Evolutionary conservation across 2,329 filamentous ascomycete species (phyloP), one percentile per base, ranked within the genome.

Genomic region (Fusarium annulatum): DNA sequence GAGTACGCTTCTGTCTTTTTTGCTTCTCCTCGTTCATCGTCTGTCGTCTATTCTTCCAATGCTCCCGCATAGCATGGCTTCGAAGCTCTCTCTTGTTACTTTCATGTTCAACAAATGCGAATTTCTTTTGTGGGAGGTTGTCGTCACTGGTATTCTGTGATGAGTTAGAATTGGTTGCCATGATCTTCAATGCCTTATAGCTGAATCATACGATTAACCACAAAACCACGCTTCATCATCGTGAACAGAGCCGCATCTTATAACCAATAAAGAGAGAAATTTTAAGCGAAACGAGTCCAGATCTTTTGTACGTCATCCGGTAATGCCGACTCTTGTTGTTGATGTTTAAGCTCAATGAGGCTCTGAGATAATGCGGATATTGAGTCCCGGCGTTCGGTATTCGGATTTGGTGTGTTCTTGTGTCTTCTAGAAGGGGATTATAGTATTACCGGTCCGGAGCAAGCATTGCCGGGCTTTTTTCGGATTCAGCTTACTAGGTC

Each of bases 51-150:
- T 78, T 74, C 56, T 77, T 79, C 81, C 81, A 83, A 60, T 82
- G 79, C 61, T 80, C 80, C 7, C 79, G 72, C 80, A 82, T 83
- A 18, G 80, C 81, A 80, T 83, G 81, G 64, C 79, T 83, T 36
- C 63, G 63, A 28, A 55, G 34, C n/a, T 41, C 51, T 7, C 4
- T 55, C 26, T 55, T 55, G 8, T 18, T 41, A 14, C 51, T 55
- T 9, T 55, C 51, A 41, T 55, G 21, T 55, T 41, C 5, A n/a
- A 55, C 51, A n/a, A 55, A 55, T 2, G 51, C 23, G 19, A 55
- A 41, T n/a, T 28, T 15, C 28, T 55, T 55, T 55, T 55, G 51
- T 21, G 51, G 23, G 2, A 41, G 51, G 19, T 55, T 55, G 4
- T 55, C 51, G 19, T 55, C 51, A 7, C 51, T 55, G 23, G 34